phyloP scores from a whole-genome alignment of 1,139 yeast species.

The Trichomonascaceae sp. region DNA sequence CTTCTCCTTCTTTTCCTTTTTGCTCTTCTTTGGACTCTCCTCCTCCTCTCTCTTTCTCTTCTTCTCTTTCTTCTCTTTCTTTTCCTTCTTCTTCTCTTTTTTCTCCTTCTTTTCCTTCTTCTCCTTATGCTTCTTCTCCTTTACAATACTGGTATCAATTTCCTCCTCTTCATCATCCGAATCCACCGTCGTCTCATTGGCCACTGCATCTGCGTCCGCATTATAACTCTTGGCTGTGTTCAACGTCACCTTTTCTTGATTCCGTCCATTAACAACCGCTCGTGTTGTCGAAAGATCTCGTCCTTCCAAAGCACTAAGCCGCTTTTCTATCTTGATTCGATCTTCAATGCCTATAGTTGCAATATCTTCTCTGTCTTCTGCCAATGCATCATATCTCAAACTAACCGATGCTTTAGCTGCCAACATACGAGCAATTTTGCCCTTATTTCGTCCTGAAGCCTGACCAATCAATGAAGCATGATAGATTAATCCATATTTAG shows the following conservation, averaged over 20 bases:
- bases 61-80: slow-evolving; percentile 14
- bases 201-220: slow-evolving; percentile 49
- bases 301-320: slow-evolving; percentile 94
- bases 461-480: slow-evolving; percentile 97
- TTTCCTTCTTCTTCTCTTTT: slow-evolving; percentile 22
- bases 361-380: slow-evolving; percentile 87
- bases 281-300: slow-evolving; percentile 43
- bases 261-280: slow-evolving; percentile 31
- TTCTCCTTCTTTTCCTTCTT: slow-evolving; percentile 25
- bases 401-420: slow-evolving; percentile 99
- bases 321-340: slow-evolving; percentile 88
- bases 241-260: slow-evolving; percentile 67
- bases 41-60: slow-evolving; percentile 20
- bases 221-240: slow-evolving; percentile 83
- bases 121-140: slow-evolving; percentile 20
- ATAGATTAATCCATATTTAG: slow-evolving; percentile 94
- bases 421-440: slow-evolving; percentile 96
- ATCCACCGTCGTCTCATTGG: slow-evolving; percentile 15
- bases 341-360: slow-evolving; percentile 91
- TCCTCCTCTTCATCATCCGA: slow-evolving; percentile 27
- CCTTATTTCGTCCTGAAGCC: slow-evolving; percentile 96
- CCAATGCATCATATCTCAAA: slow-evolving; percentile 90
- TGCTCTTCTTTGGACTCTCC: slow-evolving; percentile 26
- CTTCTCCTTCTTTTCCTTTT: slow-evolving; percentile 23
- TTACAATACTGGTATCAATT: slow-evolving; percentile 18